Conservation (phyloP, 768 basidiomycete species). For the Gymnopilus dilepis region DNA sequence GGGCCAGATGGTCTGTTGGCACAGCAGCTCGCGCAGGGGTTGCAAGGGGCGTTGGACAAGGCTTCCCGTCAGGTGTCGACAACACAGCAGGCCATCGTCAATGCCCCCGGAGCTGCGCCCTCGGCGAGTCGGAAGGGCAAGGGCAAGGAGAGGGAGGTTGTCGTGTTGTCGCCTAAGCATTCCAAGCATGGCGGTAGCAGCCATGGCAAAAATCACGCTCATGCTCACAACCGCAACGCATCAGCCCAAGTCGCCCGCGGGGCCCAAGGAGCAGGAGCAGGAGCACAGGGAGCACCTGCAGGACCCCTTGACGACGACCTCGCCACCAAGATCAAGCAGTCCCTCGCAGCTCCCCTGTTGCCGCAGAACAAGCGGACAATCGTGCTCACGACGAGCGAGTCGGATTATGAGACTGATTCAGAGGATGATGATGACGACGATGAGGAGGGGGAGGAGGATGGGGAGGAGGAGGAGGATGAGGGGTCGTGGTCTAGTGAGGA, state of each 20-base stretch:
- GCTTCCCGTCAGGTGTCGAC: slow-evolving; percentile 7
- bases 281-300: slow-evolving; percentile 18
- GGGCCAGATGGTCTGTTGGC: no score
- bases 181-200: no score
- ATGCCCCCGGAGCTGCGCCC: background rate
- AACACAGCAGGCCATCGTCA: background rate
- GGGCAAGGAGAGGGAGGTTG: slow-evolving; percentile 12
- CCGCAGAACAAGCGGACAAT: slow-evolving; percentile 45
- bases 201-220: no score
- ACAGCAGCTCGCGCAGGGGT: slow-evolving; percentile 15
- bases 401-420: slow-evolving; percentile 55
- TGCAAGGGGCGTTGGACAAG: no score
- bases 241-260: no score
- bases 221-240: no score
- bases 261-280: no score
- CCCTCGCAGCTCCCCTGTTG: slow-evolving; percentile 34
- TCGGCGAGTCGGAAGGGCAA: background rate
- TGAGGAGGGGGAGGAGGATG: slow-evolving; percentile 53
- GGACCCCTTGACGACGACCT: slow-evolving; percentile 16
- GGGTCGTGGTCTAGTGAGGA: slow-evolving; percentile 66
- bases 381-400: slow-evolving; percentile 59
- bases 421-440: slow-evolving; percentile 52
- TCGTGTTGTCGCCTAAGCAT: background rate
- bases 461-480: slow-evolving; percentile 45
- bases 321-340: slow-evolving; percentile 26